Base-by-base conservation (phyloP, 2,329 filamentous ascomycete species). In the Colletotrichum sp. region DNA sequence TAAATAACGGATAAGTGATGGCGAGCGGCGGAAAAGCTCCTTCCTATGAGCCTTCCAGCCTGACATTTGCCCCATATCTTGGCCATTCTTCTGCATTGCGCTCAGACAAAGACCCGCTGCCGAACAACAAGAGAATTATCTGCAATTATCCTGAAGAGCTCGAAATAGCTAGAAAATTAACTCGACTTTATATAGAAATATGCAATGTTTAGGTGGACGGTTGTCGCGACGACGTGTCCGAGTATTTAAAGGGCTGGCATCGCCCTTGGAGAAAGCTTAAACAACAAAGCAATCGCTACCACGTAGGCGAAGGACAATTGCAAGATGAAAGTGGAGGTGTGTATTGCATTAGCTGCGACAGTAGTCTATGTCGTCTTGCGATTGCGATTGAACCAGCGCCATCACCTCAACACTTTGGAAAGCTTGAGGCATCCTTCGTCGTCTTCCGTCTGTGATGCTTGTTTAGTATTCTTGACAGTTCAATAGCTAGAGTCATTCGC, bases 21-120 rank as follows among this genome's bases (percentile, higher is more conserved):
- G 24, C 24, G 24, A 26, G 24, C 24, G 24, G 24, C 24, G 24
- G 24, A 26, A 26, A 26, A 26, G 24, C 24, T 26, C 24, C 24
- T 26, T 26, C 24, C 24, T 26, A 5, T 44, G 18, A 44, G 39
- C 39, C 18, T 0, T 44, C 0, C 5, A 0, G 39, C 1, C 0
- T 18, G 18, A n/a, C 1, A n/a, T n/a, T 0, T 44, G 18, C 1
- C 9, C 39, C 1, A 44, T 44, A 3, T 2, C 18, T 44, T n/a
- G 18, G 18, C 2, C 39, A 10, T 44, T 6, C 16, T 44, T 18
- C 5, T 44, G 18, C 18, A n/a, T 44, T n/a, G 39, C 39, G 39
- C 39, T 44, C 16, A 44, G 16, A 32, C 28, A 28, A 28, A 28
- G 28, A 28, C 28, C 28, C 28, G 28, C 28, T 7, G 28, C 28